Base-by-base conservation (phyloP, 2,329 filamentous ascomycete genomes). In the Trichoderma sp. region DNA sequence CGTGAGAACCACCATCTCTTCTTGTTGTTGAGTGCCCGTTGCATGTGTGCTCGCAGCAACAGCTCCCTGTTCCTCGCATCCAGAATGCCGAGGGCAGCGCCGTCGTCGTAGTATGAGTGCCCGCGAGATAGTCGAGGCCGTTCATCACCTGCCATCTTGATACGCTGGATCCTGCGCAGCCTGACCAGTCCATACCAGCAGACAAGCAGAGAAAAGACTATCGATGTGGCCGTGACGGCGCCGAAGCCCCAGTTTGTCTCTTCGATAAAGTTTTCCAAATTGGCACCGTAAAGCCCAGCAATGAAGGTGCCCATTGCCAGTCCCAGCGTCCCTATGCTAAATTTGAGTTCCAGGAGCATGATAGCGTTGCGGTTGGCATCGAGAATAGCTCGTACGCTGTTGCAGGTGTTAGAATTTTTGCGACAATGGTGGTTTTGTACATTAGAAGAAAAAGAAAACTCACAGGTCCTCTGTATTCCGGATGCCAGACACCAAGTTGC, bases 231-330 rank as follows among this genome's bases (percentile, higher is more conserved):
- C 3, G 92, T 93, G 73, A 99, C 91, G 68, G 88, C 88, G 61
- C 87, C 87, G 80, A 99, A 98, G 12, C 95, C 96, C 81, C 93
- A 88, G 81, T 93, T 89, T 1, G 93, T 95, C 80, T 98, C 95
- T 84, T 99, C 96, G 77, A 98, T 94, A 81, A 98, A 98, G 82
- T 98, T 98, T 80, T 98, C 97, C 74, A 99, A 85, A 84, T 99
- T 99, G 95, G 98, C 98, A 76, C 96, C 96, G 86, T 98, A 99
- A n/a, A 99, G 90, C n/a, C 95, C 95, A 9, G 96, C 97, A 77
- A 98, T 88, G 79, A 98, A 97, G 64, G 96, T 98, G 70, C 96
- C 96, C 79, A 95, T 94, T 69, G 94, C 95, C 62, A 98, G 90
- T n/a, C 95, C 94, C 5, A 99, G 88, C 1, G 96, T 98, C 71